A percentile compares a stretch with the other conserved stretches of the same genome.
Conservation (phyloP, 495 filamentous ascomycete genomes). For the Lepraria neglecta region DNA sequence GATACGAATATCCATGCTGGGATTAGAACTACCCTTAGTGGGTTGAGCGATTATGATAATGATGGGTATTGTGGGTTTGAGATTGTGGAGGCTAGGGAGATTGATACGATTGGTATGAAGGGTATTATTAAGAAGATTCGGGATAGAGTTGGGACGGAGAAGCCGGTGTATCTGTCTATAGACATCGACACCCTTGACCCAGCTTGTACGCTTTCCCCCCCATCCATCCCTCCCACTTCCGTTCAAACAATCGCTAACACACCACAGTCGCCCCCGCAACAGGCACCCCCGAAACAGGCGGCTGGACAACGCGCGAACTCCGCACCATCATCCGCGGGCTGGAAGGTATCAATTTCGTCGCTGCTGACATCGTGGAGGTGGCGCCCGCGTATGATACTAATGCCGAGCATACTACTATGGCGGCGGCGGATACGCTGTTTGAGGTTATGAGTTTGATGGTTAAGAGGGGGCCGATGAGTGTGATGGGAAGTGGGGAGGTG, state of each 20-base stretch:
- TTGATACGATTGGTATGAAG: conserved; percentile 64
- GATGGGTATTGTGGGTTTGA: conserved; percentile 79
- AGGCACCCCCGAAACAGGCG: conserved; percentile 80
- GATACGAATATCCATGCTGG: conserved; percentile 82
- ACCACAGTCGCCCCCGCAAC: conserved; percentile 66
- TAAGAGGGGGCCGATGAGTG: conserved; percentile 44
- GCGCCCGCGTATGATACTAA: conserved; percentile 64
- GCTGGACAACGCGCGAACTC: conserved; percentile 78
- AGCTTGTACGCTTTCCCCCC: conserved; percentile 50
- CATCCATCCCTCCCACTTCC: neutral
- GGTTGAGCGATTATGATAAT: conserved; percentile 69
- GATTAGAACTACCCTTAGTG: conserved; percentile 70
- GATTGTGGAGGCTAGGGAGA: conserved; percentile 72
- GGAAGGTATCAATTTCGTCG: conserved; percentile 68
- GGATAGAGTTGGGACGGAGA: conserved; percentile 62
- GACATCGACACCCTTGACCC: conserved; percentile 88
- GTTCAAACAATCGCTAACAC: neutral
- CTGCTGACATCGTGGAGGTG: conserved; percentile 74
- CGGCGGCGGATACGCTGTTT: conserved; percentile 60
- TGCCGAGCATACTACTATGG: conserved; percentile 62
- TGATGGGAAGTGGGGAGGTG: conserved; percentile 7
- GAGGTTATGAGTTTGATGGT: conserved; percentile 62
- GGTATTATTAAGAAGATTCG: conserved; percentile 72
- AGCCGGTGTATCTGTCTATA: conserved; percentile 75
- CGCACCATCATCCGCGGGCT: conserved; percentile 67